Percentiles rank a stretch among this genome's conserved stretches.
Evolutionary conservation across 1,284 basidiomycete species (phyloP).

Genomic region (Sporisorium graminicola): DNA sequence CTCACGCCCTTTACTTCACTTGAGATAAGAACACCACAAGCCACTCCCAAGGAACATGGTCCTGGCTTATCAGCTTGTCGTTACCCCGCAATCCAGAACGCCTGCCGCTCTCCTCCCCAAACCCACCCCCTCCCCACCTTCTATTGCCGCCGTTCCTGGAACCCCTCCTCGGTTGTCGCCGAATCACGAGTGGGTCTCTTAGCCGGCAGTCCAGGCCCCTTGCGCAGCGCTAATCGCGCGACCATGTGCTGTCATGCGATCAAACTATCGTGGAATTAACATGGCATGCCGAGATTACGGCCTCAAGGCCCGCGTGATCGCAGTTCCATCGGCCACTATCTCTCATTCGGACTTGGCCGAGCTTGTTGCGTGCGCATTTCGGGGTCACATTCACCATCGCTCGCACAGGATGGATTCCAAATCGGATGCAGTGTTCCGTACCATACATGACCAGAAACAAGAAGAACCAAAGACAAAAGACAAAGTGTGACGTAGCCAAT

Average conservation of each 20-base stretch:
- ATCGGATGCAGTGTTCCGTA: not conserved
- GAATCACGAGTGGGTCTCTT: not conserved
- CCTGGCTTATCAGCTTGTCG: constrained; percentile 17
- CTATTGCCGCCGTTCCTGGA: not conserved
- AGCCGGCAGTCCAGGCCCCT: not conserved
- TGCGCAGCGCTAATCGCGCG: not conserved
- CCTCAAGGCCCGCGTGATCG: not conserved
- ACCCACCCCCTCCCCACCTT: too few relatives aligned
- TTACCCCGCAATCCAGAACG: constrained; percentile 27
- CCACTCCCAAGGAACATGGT: not conserved
- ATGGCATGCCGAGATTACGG: not conserved
- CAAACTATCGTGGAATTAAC: not conserved
- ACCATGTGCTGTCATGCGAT: not conserved
- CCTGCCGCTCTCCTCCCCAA: not conserved
- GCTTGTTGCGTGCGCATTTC: not conserved
- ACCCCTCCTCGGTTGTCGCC: not conserved
- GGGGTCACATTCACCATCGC: too few relatives aligned
- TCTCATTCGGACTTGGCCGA: constrained; percentile 18
- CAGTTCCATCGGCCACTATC: not conserved
- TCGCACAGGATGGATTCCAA: not conserved
- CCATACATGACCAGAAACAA: constrained; percentile 1
- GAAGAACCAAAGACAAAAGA: not conserved
- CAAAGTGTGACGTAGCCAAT: not conserved
- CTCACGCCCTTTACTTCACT: not conserved
- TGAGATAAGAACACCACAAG: constrained; percentile 2